Evolutionary conservation across 768 basidiomycete species (phyloP).

Genomic region (Collybiopsis luxurians): DNA sequence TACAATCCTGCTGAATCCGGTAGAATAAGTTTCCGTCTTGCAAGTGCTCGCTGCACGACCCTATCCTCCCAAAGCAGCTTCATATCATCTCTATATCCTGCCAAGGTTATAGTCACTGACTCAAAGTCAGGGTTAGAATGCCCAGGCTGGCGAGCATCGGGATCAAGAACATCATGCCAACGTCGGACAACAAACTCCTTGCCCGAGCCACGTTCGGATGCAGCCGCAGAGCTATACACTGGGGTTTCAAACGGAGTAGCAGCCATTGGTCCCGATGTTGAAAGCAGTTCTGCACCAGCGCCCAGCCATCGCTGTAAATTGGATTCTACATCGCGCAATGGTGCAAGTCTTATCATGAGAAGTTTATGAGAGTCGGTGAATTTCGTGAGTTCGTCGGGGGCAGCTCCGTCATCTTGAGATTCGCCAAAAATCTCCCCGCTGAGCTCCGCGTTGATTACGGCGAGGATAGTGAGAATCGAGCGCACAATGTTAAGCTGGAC

Average conservation of each 20-base stretch:
- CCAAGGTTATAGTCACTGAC: constrained; percentile 49
- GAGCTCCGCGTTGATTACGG: constrained; percentile 55
- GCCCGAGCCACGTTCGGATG: constrained; percentile 20
- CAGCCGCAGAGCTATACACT: constrained; percentile 17
- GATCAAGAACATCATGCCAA: constrained; percentile 44
- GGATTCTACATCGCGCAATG: constrained; percentile 57
- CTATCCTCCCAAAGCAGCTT: constrained; percentile 60
- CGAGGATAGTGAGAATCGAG: constrained; percentile 64
- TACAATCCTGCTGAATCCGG: constrained; percentile 71
- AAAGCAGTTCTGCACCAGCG: constrained; percentile 39
- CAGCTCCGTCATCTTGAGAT: constrained; percentile 33
- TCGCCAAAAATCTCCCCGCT: constrained; percentile 29
- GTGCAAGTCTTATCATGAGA: constrained; percentile 59
- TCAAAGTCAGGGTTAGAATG: constrained; percentile 24
- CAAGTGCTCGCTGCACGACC: constrained; percentile 48
- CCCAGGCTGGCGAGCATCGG: constrained; percentile 10
- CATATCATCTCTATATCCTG: constrained; percentile 53
- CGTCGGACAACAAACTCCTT: constrained; percentile 55
- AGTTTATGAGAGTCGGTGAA: constrained; percentile 52
- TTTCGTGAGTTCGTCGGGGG: constrained; percentile 22
- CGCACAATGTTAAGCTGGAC: constrained; percentile 80
- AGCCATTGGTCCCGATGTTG: constrained; percentile 31
- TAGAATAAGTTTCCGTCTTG: constrained; percentile 43
- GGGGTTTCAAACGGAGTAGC: constrained; percentile 47
- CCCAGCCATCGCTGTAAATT: constrained; percentile 58